Conservation (phyloP, 768 basidiomycete genomes). For the Lactifluus echinatus region DNA sequence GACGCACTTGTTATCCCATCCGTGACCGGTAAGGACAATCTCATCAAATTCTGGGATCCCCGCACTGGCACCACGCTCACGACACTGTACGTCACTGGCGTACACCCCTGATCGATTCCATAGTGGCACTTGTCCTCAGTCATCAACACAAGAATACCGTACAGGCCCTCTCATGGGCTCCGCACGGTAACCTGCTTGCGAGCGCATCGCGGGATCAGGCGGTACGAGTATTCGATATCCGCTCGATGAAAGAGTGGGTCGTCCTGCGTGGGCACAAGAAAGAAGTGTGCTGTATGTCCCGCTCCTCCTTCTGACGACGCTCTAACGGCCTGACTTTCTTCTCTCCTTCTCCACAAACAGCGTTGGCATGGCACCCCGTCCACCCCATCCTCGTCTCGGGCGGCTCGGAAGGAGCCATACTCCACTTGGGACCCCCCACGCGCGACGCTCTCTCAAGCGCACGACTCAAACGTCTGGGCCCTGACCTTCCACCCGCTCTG, state of each 20-base stretch:
- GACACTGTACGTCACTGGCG: slow-evolving; percentile 56
- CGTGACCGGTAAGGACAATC: slow-evolving; percentile 97
- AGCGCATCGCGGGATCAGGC: slow-evolving; percentile 94
- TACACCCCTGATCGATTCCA: not conserved
- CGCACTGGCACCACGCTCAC: slow-evolving; percentile 84
- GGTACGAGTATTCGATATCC: slow-evolving; percentile 93
- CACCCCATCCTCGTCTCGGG: slow-evolving; percentile 90
- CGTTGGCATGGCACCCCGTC: slow-evolving; percentile 92
- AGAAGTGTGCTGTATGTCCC: slow-evolving; percentile 46
- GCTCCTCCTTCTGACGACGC: not conserved
- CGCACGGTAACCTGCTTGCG: slow-evolving; percentile 88
- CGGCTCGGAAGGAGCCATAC: slow-evolving; percentile 87
- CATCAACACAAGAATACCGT: slow-evolving; percentile 98
- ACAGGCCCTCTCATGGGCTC: slow-evolving; percentile 88
- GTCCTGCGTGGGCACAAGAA: slow-evolving; percentile 94
- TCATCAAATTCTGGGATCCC: slow-evolving; percentile 99
- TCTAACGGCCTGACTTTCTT: not conserved
- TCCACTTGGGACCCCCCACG: slow-evolving; percentile 90
- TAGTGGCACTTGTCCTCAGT: slow-evolving; percentile 34
- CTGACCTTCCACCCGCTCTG: slow-evolving; percentile 94
- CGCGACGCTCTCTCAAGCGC: slow-evolving; percentile 86
- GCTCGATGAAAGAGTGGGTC: slow-evolving; percentile 94
- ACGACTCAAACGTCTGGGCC: slow-evolving; percentile 97
- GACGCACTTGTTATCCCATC: too few relatives aligned
- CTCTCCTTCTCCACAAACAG: slow-evolving; percentile 31